Base-by-base conservation (phyloP, 1,139 yeast species). In the Blastobotrys ciferrii region DNA sequence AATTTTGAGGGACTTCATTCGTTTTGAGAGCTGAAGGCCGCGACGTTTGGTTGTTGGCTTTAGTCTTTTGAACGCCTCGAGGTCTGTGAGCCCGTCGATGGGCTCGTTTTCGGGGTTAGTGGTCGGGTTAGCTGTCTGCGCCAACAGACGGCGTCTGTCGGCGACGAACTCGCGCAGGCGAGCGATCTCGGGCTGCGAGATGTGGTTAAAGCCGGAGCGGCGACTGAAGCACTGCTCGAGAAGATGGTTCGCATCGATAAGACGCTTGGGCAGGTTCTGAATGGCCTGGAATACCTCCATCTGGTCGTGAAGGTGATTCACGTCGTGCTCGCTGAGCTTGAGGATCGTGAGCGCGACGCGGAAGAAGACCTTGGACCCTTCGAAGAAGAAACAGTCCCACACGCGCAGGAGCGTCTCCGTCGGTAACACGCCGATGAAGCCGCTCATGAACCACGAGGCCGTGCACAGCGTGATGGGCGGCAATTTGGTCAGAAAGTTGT, bases 381-480 rank as follows among this genome's bases (percentile, higher is more conserved):
- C 98, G 62, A 85, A 88, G 74, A 95, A 91, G 49, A 92, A 69
- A 46, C 94, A 87, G 66, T 92, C 98, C 98, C 98, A 92, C 0
- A 92, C 84, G 50, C 98, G 71, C 45, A 92, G 71, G 9, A 87
- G 84, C 0, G 95, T 81, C 63, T 92, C 98, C 14, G 87, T 80
- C 0, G 98, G 98, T 37, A 92, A 68, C 1, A 82, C 80, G 0
- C 96, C 96, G 36, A 91, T 88, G 68, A 86, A 92, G 4, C 88
- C 78, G 55, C 96, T 86, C 98, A 92, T 92, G 65, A 92, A 92
- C 98, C 98, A 92, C 43, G 96, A 84, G 0, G 97, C 91, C 0
- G 98, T 91, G 56, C 95, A 95, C 39, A 92, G 74, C 0, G 97
- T 87, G 3, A 92, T 80, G 0, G 97, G 96, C 1, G 98, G 98